Percentiles rank a stretch among this genome's conserved stretches.
phyloP scores from a whole-genome alignment of 768 basidiomycete genomes.

The Dentipellis sp. region DNA sequence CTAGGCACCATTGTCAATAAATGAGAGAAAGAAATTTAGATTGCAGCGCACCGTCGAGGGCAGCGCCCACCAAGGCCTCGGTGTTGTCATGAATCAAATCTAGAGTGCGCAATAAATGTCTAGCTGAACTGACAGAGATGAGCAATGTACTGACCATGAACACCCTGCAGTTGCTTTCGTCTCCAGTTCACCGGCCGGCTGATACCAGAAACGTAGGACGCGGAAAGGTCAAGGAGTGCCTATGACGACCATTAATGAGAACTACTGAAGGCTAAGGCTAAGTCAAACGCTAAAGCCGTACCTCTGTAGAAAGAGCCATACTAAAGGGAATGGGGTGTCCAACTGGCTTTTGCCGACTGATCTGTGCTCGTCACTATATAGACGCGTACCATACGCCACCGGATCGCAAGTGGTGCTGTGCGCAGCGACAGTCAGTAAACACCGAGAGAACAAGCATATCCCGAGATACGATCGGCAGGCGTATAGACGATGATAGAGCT shows the following conservation, averaged over 20 bases:
- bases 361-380: not conserved
- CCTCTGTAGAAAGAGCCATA: too few species aligned
- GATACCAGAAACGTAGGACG: not conserved
- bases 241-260: not conserved
- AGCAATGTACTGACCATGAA: not conserved
- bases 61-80: not conserved
- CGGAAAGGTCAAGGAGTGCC: not conserved
- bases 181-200: slow-evolving; percentile 1
- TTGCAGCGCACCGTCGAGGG: not conserved
- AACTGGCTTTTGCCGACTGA: not conserved
- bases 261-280: too few species aligned
- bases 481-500: too few species aligned
- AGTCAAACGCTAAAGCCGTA: too few species aligned
- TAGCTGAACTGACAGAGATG: too few species aligned
- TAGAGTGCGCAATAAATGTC: not conserved
- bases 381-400: not conserved
- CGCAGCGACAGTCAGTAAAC: not conserved
- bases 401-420: not conserved
- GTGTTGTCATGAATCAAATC: slow-evolving; percentile 2
- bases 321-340: too few species aligned
- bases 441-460: too few species aligned
- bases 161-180: slow-evolving; percentile 2
- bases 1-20: not conserved
- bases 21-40: not conserved
- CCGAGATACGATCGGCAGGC: too few species aligned